These are phyloP conservation scores for Ceratonia siliqua DNA, from an alignment of 306 rosid species.

Conservation along the genomic window DNA sequence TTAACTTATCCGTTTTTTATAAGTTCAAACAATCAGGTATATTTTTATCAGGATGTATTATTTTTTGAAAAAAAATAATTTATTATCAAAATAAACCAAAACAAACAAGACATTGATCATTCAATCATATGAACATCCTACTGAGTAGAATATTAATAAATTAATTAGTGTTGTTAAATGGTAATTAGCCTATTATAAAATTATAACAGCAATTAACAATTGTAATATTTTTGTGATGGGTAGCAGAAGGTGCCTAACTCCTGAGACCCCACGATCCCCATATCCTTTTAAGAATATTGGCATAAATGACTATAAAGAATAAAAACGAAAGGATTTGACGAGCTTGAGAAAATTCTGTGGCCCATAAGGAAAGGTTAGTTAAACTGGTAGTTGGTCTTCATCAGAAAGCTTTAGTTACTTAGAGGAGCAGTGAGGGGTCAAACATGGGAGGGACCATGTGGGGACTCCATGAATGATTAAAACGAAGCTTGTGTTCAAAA, in stretches of 20 bases:
- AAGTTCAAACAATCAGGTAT: no score
- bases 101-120: neutral
- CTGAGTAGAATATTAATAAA: no score
- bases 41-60: no score
- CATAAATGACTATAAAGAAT: neutral
- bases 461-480: conserved; percentile 34
- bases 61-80: no score
- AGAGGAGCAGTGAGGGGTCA: neutral
- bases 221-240: no score
- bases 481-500: conserved; percentile 31
- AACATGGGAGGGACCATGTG: neutral
- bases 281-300: neutral
- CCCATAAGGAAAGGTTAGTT: conserved; percentile 16
- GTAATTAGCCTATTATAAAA: no score
- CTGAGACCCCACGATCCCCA: no score
- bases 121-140: neutral
- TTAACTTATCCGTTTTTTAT: no score
- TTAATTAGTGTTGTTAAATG: no score
- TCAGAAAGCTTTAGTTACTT: conserved; percentile 10
- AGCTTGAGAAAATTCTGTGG: conserved; percentile 1
- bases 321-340: neutral
- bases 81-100: no score
- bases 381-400: conserved; percentile 29
- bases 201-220: no score
- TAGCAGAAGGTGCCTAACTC: neutral